phyloP scores from a whole-genome alignment of 2,329 filamentous ascomycete genomes.

The Arthroderma uncinatum region DNA sequence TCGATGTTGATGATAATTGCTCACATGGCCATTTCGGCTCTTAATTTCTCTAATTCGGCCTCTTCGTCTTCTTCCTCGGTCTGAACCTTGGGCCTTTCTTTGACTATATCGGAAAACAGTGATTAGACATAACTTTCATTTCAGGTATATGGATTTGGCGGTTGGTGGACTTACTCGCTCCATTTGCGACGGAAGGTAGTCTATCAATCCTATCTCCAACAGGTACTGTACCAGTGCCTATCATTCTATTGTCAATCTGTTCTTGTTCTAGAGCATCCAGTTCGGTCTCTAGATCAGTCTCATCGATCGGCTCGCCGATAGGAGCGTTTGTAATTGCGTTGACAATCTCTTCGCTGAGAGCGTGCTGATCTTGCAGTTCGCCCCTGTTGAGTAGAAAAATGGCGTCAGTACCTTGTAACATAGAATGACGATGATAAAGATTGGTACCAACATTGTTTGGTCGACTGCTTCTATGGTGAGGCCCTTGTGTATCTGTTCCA shows the following conservation, averaged over 20 bases:
- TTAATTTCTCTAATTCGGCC: constrained; percentile 81
- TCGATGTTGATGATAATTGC: too few species aligned
- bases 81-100: constrained; percentile 39
- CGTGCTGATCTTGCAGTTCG: constrained; percentile 79
- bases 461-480: constrained; percentile 93
- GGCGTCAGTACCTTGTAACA: background rate
- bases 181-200: constrained; percentile 62
- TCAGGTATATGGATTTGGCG: background rate
- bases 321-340: constrained; percentile 66
- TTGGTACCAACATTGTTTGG: constrained; percentile 66
- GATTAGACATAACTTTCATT: background rate
- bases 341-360: constrained; percentile 84
- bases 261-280: constrained; percentile 82
- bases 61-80: constrained; percentile 86
- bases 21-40: constrained; percentile 95
- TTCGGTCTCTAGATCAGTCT: constrained; percentile 75
- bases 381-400: constrained; percentile 50
- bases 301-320: constrained; percentile 62
- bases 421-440: background rate
- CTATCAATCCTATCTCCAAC: constrained; percentile 61
- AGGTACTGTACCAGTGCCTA: constrained; percentile 75
- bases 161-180: constrained; percentile 54
- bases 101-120: constrained; percentile 24
- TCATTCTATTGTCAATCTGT: constrained; percentile 83
- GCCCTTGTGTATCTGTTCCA: constrained; percentile 84